Evolutionary conservation across 2,329 filamentous ascomycete species (phyloP).

Genomic region (Diaporthe eres): DNA sequence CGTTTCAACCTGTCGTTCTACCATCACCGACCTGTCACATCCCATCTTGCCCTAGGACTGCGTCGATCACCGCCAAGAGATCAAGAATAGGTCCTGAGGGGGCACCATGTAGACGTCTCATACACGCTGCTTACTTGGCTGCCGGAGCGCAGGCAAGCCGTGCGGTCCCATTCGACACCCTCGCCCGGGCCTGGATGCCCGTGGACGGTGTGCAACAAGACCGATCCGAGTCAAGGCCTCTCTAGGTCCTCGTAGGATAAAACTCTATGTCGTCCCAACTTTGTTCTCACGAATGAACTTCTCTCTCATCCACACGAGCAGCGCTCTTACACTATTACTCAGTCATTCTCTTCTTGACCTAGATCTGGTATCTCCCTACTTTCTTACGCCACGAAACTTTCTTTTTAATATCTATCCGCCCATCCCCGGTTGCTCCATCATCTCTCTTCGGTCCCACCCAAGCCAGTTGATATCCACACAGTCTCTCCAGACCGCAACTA

Average conservation of each 20-base stretch:
- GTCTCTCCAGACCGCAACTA: background rate
- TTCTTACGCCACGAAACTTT: background rate
- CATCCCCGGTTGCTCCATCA: slow-evolving; percentile 9
- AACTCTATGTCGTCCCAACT: slow-evolving; percentile 35
- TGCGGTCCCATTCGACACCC: slow-evolving; percentile 25
- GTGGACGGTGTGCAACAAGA: slow-evolving; percentile 4
- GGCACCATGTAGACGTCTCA: slow-evolving; percentile 13
- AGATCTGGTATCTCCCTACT: slow-evolving; percentile 39
- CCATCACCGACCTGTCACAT: slow-evolving; percentile 30
- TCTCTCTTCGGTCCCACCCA: background rate
- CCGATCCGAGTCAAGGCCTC: slow-evolving; percentile 26
- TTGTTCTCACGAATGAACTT: slow-evolving; percentile 7
- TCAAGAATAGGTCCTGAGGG: slow-evolving; percentile 36
- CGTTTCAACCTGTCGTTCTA: slow-evolving; percentile 28
- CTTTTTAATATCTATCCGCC: slow-evolving; percentile 15
- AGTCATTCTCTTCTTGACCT: slow-evolving; percentile 32
- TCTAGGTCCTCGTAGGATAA: slow-evolving; percentile 20
- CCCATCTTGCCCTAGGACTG: slow-evolving; percentile 14
- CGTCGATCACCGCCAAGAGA: slow-evolving; percentile 38
- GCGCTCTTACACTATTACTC: slow-evolving; percentile 26
- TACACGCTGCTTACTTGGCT: slow-evolving; percentile 39
- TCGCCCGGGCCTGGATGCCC: background rate
- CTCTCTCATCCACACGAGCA: slow-evolving; percentile 28
- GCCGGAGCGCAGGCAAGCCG: slow-evolving; percentile 38
- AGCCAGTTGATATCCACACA: slow-evolving; percentile 19